Percentiles rank a stretch among this genome's conserved stretches.
These are phyloP conservation scores for Gremmenia infestans DNA, from an alignment of 2,329 filamentous ascomycete genomes.

Conservation along the genomic window DNA sequence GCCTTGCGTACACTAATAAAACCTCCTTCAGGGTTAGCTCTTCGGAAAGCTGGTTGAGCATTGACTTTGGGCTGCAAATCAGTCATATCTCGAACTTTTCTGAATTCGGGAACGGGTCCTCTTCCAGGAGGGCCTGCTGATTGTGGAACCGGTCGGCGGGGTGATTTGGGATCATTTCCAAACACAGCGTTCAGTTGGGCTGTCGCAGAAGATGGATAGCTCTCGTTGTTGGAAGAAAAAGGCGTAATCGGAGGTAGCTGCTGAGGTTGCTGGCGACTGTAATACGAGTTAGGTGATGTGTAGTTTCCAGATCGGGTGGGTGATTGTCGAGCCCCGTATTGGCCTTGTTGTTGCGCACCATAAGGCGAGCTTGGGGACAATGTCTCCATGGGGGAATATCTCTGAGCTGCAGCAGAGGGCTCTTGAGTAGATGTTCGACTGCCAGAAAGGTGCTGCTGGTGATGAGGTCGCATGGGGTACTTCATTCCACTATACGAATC, in stretches of 20 bases:
- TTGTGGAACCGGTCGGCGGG: slow-evolving; percentile 48
- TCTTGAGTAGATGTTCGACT: slow-evolving; percentile 60
- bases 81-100: slow-evolving; percentile 64
- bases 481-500: slow-evolving; percentile 84
- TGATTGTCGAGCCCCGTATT: slow-evolving; percentile 60
- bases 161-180: slow-evolving; percentile 52
- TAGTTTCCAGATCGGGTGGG: slow-evolving; percentile 67
- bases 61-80: slow-evolving; percentile 83
- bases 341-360: slow-evolving; percentile 52
- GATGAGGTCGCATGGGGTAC: slow-evolving; percentile 74
- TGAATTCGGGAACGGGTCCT: slow-evolving; percentile 82
- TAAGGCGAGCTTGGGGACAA: slow-evolving; percentile 79
- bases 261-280: slow-evolving; percentile 43
- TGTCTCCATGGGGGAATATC: slow-evolving; percentile 94
- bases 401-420: slow-evolving; percentile 76
- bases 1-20: slow-evolving; percentile 80
- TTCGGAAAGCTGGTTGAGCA: slow-evolving; percentile 80
- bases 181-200: slow-evolving; percentile 66
- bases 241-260: slow-evolving; percentile 71
- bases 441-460: slow-evolving; percentile 64
- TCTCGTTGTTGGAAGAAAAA: slow-evolving; percentile 63
- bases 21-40: slow-evolving; percentile 92
- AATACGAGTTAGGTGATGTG: slow-evolving; percentile 53
- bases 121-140: slow-evolving; percentile 42
- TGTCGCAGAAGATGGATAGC: slow-evolving; percentile 66